Base-by-base conservation (phyloP, 179 eudicot genomes). In the Spinacia oleracea region DNA sequence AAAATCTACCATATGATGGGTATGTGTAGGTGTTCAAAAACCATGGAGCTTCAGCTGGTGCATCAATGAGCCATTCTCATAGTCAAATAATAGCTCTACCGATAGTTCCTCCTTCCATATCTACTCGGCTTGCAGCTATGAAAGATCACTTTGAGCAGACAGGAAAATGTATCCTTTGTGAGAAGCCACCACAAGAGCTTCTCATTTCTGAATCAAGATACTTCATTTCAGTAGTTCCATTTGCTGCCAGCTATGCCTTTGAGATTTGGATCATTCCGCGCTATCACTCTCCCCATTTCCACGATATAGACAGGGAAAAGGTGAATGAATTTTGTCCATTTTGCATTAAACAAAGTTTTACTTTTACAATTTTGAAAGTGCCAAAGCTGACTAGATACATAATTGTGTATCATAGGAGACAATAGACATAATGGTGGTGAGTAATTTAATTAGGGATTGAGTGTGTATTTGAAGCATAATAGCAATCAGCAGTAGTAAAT, bases 51-150 rank as follows among this genome's bases (percentile, higher is more conserved):
- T 83, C 99, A 63, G 99, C 99, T 68, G 99, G 99, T 58, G 99
- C 99, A 40, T 96, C 99, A 72, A 81, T 96, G 97, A 96, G 96
- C 77, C 99, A 96, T 82, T 94, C 99, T 55, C 99, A 96, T 79
- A 90, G 97, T 82, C 99, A 96, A 80, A 90, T 93, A 25, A 86
- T 96, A 75, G 96, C 89, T 60, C 98, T 96, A 64, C 99, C 99
- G 6, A 74, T 96, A 74, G 79, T 96, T 79, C 96, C 98, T 62
- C 88, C 90, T 40, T 53, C 83, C 0, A 79, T 84, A 79, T 87
- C 93, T 80, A 70, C 90, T 75, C 93, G 98, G 58, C 82, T 92
- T 67, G 79, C 86, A 34, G 89, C 92, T 73, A 92, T 92, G 96
- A 93, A 89, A 83, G 91, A 86, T 48, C 78, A 87, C 70, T 92